These are phyloP conservation scores for Acephala macrosclerotiorum DNA, from an alignment of 2,329 filamentous ascomycete genomes.

Conservation along the genomic window DNA sequence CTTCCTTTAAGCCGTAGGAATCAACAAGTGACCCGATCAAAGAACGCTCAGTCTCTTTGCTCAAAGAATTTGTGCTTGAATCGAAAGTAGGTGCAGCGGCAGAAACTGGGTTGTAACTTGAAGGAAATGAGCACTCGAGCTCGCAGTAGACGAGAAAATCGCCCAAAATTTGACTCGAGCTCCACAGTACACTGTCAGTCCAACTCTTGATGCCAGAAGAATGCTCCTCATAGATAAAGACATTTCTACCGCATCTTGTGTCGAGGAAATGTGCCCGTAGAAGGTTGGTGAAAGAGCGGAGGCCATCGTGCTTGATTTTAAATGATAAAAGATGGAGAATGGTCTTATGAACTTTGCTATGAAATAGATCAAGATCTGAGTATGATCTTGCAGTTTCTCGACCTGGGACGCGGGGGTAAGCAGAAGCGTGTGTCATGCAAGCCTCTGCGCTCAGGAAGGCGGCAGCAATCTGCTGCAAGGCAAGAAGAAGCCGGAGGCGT, in stretches of 20 bases:
- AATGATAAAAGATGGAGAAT: no score
- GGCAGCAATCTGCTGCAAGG: no score
- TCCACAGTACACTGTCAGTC: conserved; percentile 93
- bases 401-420: no score
- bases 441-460: no score
- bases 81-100: conserved; percentile 31
- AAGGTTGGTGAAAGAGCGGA: conserved; percentile 38
- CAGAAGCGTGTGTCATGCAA: no score
- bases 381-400: no score
- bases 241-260: conserved; percentile 74
- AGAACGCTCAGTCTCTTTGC: conserved; percentile 42
- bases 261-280: conserved; percentile 39
- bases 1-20: conserved; percentile 85
- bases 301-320: conserved; percentile 33
- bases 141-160: conserved; percentile 98
- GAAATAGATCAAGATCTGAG: no score
- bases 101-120: conserved; percentile 53
- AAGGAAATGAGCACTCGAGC: conserved; percentile 93
- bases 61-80: conserved; percentile 34
- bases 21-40: conserved; percentile 87
- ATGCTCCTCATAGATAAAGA: conserved; percentile 93
- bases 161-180: conserved; percentile 90
- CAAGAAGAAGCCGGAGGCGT: no score
- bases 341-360: no score
- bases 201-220: conserved; percentile 92